Evolutionary conservation across 2,329 filamentous ascomycete genomes (phyloP), one percentile per base, ranked within the genome.

Genomic region (Leptographium lundbergii): DNA sequence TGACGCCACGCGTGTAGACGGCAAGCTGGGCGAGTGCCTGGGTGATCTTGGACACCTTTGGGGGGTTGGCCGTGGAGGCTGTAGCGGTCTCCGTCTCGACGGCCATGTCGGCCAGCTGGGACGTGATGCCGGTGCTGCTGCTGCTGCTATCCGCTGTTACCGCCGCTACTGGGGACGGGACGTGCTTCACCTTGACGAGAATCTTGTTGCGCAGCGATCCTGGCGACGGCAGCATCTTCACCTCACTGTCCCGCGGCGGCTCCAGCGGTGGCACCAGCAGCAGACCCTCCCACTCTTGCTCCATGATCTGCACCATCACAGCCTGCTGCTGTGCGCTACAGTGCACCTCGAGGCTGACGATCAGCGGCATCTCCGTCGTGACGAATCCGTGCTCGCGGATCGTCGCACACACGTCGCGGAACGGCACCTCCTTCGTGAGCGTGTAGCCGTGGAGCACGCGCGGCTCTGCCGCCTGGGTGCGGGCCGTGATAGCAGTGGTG

Each of bases 311-410:
- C 6, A 96, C 91, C 89, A 97, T 96, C 60, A 86, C 80, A 63
- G 88, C 81, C 70, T 99, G 94, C 72, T 99, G 94, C 59, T 86
- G 80, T 0, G 82, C 73, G 22, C 78, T 79, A 63, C 90, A 91
- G 73, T 97, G 94, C 0, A 97, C 89, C 71, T 99, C 94, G 36
- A 99, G 79, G 68, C 90, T 96, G 66, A 96, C 87, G 61, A 97
- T 92, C n/a, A 99, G 76, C 0, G 94, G 94, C 22, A 95, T 75
- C 61, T 92, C 85, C 24, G 82, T 86, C 4, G 77, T 81, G 3
- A 80, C 73, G 66, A 97, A 97, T 1, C 88, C 91, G 66, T 86
- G 82, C 59, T 95, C 82, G 36, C 83, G 78, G 64, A 97, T 91
- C 0, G 89, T 84, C 59, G 81, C 77, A 72, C 91, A 96, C 2